Percentiles rank a stretch among this genome's conserved stretches.
Evolutionary conservation across 345 rosid species (phyloP).

Genomic region (Melastoma malabathricum): DNA sequence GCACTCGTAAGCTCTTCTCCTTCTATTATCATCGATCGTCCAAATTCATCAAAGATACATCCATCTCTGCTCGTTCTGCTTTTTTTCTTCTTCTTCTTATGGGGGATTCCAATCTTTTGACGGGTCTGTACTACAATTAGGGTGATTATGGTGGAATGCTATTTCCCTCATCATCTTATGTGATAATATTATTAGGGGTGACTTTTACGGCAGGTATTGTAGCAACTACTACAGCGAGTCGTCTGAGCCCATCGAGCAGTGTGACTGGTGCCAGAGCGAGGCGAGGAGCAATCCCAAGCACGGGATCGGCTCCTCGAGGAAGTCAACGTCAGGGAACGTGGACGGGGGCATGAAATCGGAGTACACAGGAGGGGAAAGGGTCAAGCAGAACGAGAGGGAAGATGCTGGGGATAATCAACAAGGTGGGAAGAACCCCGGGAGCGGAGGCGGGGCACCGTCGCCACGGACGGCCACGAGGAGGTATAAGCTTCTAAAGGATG

Average conservation of each 20-base stretch:
- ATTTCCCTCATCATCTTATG: too few species aligned
- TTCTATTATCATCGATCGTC: background rate
- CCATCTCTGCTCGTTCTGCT: too few species aligned
- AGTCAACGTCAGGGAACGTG: slow-evolving; percentile 19
- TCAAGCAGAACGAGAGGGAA: slow-evolving; percentile 32
- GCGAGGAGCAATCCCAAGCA: slow-evolving; percentile 25
- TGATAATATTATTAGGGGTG: too few species aligned
- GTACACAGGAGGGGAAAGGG: slow-evolving; percentile 43
- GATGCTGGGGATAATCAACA: slow-evolving; percentile 17
- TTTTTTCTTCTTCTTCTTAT: background rate
- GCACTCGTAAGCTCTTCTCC: slow-evolving; percentile 47
- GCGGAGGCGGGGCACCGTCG: slow-evolving; percentile 26
- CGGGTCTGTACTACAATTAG: too few species aligned
- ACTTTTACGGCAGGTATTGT: slow-evolving; percentile 46
- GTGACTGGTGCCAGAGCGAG: slow-evolving; percentile 92
- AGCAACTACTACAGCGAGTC: slow-evolving; percentile 70
- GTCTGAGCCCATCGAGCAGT: slow-evolving; percentile 46
- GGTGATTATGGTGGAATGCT: too few species aligned
- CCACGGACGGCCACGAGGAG: slow-evolving; percentile 76
- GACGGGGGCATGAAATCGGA: slow-evolving; percentile 37
- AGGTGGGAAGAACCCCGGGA: slow-evolving; percentile 32
- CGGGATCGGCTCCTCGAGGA: slow-evolving; percentile 30
- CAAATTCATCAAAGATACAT: too few species aligned
- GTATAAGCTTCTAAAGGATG: slow-evolving; percentile 99
- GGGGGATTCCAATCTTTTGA: too few species aligned